These are phyloP conservation scores for Morella rubra DNA, from an alignment of 306 rosid genomes.

Conservation along the genomic window DNA sequence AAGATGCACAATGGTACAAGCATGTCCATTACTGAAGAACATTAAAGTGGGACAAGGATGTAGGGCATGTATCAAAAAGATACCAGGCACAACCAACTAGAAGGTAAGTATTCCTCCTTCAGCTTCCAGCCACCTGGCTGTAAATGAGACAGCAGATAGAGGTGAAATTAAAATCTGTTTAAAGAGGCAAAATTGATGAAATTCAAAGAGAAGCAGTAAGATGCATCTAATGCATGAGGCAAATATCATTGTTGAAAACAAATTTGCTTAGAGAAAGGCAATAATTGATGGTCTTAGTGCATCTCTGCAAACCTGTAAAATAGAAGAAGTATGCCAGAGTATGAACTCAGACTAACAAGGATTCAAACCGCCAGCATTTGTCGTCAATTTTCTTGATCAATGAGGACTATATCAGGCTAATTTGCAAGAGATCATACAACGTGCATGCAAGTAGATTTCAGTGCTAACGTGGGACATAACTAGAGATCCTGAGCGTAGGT, in stretches of 20 bases:
- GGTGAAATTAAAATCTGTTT: conserved; percentile 16
- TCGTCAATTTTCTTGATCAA: neutral
- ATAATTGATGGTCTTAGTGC: neutral
- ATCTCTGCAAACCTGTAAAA: neutral
- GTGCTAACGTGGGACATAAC: neutral
- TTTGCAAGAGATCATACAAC: neutral
- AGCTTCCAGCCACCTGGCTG: conserved; percentile 95
- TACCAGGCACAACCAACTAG: conserved; percentile 97
- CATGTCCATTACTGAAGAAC: conserved; percentile 5
- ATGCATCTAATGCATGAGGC: neutral
- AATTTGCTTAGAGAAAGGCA: neutral
- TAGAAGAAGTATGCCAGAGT: neutral
- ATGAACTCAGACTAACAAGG: neutral
- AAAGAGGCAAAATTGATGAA: conserved; percentile 11
- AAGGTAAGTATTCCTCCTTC: conserved; percentile 86
- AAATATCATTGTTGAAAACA: neutral
- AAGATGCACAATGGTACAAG: conserved; percentile 2
- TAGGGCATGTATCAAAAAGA: conserved; percentile 20
- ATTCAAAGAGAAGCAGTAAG: neutral
- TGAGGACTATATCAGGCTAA: neutral
- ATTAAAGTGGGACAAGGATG: conserved; percentile 18
- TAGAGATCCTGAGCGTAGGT: neutral
- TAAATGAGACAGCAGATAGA: conserved; percentile 32
- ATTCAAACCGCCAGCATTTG: neutral
- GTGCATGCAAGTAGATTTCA: neutral